Conservation (phyloP, 106 monocot species). For the Acorus calamus region DNA sequence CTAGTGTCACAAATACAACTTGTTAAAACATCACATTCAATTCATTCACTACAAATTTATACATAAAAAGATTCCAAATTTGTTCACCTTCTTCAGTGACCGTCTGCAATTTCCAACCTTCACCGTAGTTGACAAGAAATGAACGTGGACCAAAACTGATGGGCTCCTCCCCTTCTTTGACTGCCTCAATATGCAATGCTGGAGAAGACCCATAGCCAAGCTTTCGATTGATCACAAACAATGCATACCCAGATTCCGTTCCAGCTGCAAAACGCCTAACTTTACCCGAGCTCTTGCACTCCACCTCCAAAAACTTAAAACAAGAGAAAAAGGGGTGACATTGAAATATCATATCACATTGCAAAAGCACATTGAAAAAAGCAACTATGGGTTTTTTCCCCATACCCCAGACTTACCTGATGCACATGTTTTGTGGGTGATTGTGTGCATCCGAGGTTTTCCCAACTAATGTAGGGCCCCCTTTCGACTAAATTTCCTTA, state of each 20-base stretch:
- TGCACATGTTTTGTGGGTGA: too few species aligned
- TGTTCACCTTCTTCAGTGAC: conserved; percentile 34
- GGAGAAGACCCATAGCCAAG: conserved; percentile 14
- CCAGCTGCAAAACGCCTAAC: conserved; percentile 70
- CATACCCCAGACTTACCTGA: too few species aligned
- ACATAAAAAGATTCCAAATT: background rate
- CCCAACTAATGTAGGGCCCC: too few species aligned
- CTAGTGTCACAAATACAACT: too few species aligned
- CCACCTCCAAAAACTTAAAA: conserved; percentile 63
- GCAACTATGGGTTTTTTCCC: too few species aligned
- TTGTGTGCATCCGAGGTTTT: too few species aligned
- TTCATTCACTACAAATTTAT: background rate
- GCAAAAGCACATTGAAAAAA: too few species aligned
- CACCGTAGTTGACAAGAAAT: conserved; percentile 55
- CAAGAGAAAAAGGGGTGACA: too few species aligned
- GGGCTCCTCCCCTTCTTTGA: conserved; percentile 83
- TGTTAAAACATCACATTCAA: too few species aligned
- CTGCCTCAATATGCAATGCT: conserved; percentile 56
- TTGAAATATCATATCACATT: too few species aligned
- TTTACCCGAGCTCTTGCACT: conserved; percentile 59
- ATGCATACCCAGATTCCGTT: conserved; percentile 63
- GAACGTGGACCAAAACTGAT: conserved; percentile 75
- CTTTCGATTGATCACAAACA: conserved; percentile 42
- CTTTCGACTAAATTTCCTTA: too few species aligned
- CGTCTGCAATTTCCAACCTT: conserved; percentile 78